These are phyloP conservation scores for Aurinia saxatilis DNA, from an alignment of 345 rosid genomes.

Conservation along the genomic window DNA sequence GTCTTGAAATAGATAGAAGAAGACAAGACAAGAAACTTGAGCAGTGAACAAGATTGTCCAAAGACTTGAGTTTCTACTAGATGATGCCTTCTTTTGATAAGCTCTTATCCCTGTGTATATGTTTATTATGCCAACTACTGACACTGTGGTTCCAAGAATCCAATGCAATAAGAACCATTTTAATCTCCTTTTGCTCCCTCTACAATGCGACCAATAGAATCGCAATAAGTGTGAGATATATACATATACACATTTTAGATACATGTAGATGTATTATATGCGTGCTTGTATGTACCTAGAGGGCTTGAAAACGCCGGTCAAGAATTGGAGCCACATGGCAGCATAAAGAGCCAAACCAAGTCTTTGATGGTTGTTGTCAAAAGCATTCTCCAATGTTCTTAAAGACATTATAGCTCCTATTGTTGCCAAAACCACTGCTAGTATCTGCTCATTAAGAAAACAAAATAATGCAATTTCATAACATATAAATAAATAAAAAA, in stretches of 20 bases:
- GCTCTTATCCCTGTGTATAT: conserved; percentile 75
- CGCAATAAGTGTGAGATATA: background rate
- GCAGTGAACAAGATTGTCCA: conserved; percentile 76
- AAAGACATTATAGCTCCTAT: conserved; percentile 73
- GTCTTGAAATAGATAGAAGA: conserved; percentile 77
- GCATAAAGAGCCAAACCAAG: conserved; percentile 62
- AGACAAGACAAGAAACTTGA: conserved; percentile 49
- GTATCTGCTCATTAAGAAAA: conserved; percentile 31
- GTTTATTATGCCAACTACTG: conserved; percentile 61
- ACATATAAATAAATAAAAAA: too few relatives aligned
- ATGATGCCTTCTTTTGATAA: conserved; percentile 48
- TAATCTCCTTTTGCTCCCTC: conserved; percentile 63
- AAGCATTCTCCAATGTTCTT: conserved; percentile 64
- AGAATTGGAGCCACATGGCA: conserved; percentile 70
- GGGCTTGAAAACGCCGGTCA: conserved; percentile 56
- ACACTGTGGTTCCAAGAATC: conserved; percentile 61
- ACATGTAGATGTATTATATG: background rate
- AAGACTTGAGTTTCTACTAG: conserved; percentile 32
- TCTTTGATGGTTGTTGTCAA: conserved; percentile 76
- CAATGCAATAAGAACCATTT: conserved; percentile 77
- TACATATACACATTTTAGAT: background rate
- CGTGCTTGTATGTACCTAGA: conserved; percentile 36
- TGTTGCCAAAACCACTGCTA: conserved; percentile 55
- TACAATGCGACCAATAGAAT: conserved; percentile 15
- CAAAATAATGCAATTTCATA: too few relatives aligned